Percentiles rank a stretch among this genome's conserved stretches.
Conservation (phyloP, 345 rosid genomes). For the Cardamine resedifolia region DNA sequence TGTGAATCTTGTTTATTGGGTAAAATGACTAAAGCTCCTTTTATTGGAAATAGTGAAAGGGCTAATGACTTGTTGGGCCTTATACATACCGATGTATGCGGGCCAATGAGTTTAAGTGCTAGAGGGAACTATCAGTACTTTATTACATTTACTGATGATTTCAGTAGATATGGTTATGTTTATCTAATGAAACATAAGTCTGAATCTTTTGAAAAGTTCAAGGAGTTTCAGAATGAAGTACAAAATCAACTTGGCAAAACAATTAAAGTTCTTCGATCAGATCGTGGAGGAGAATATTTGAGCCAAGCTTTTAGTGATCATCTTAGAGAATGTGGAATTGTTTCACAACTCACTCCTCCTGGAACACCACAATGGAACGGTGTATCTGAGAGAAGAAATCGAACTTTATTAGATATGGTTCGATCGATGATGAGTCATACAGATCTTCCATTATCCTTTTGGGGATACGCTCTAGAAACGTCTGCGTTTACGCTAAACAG, state of each 20-base stretch:
- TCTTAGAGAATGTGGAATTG: conserved; percentile 10
- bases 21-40: neutral
- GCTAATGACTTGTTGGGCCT: neutral
- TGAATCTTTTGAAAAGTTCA: neutral
- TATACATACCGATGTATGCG: conserved; percentile 1
- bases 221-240: neutral
- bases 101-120: neutral
- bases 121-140: neutral
- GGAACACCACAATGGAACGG: conserved; percentile 12
- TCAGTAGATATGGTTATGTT: neutral
- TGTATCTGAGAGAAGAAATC: neutral
- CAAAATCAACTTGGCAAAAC: conserved; percentile 8
- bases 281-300: neutral
- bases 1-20: neutral
- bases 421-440: neutral
- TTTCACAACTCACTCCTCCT: neutral
- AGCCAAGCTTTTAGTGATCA: conserved; percentile 15
- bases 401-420: neutral
- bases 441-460: neutral
- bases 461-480: neutral
- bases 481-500: neutral
- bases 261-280: neutral
- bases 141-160: neutral
- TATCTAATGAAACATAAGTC: conserved; percentile 6
- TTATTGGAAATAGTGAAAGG: neutral